These are phyloP conservation scores for Dichomitus squalens DNA, from an alignment of 1,284 basidiomycete genomes.

Conservation along the genomic window DNA sequence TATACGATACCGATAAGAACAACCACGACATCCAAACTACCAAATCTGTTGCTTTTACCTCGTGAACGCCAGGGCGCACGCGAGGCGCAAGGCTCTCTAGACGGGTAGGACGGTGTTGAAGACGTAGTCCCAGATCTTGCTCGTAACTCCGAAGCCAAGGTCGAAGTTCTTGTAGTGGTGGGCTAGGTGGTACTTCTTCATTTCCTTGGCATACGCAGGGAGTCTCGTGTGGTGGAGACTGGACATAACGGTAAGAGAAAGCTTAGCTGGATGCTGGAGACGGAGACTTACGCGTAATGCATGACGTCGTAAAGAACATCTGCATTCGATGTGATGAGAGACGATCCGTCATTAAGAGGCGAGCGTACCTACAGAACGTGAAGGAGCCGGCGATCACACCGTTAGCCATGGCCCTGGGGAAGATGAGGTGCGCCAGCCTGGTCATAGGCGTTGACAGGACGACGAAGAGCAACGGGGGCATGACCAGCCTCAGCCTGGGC, in stretches of 20 bases:
- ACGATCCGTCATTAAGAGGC: not conserved
- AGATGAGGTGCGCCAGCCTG: conserved; percentile 79
- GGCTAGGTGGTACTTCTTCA: conserved; percentile 99
- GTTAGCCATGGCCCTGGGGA: conserved; percentile 88
- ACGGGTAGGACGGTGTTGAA: conserved; percentile 84
- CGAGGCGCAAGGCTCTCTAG: conserved; percentile 31
- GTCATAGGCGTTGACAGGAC: conserved; percentile 89
- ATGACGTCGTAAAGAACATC: conserved; percentile 90
- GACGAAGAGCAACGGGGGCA: conserved; percentile 91
- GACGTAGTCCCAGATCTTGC: conserved; percentile 94
- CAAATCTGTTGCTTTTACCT: not conserved
- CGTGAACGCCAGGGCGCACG: not conserved
- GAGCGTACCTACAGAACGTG: conserved; percentile 68
- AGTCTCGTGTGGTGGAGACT: conserved; percentile 90
- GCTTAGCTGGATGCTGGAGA: not conserved
- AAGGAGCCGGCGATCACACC: conserved; percentile 93
- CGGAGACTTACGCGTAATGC: conserved; percentile 81
- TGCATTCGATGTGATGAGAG: conserved; percentile 30
- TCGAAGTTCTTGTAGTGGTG: conserved; percentile 99
- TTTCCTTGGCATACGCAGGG: conserved; percentile 84
- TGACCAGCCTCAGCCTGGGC: conserved; percentile 85
- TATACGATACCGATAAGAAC: conserved; percentile 1
- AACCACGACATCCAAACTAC: not conserved
- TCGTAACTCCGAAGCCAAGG: conserved; percentile 97
- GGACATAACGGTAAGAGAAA: conserved; percentile 5